phyloP scores from a whole-genome alignment of 495 filamentous ascomycete genomes.

The Daldinia caldariorum region DNA sequence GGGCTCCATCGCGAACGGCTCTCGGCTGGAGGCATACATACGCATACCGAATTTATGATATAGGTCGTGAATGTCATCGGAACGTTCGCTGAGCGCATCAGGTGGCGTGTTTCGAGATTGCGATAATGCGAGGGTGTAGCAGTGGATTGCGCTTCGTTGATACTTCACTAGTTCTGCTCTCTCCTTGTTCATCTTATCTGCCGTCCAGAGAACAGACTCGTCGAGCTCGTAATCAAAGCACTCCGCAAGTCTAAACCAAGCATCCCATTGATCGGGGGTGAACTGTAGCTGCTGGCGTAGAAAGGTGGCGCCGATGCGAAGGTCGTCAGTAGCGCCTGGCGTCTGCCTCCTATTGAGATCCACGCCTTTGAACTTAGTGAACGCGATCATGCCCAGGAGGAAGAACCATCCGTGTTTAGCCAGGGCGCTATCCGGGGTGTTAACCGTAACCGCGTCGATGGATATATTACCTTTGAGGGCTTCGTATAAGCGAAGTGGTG shows the following conservation, averaged over 20 bases:
- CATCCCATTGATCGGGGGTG: constrained; percentile 87
- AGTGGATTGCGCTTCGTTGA: constrained; percentile 89
- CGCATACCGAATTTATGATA: constrained; percentile 91
- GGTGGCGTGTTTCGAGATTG: constrained; percentile 69
- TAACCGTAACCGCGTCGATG: constrained; percentile 62
- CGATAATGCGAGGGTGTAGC: constrained; percentile 90
- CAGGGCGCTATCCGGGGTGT: constrained; percentile 62
- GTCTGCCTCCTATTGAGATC: constrained; percentile 77
- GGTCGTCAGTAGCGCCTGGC: constrained; percentile 81
- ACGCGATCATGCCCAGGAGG: constrained; percentile 83
- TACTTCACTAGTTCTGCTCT: constrained; percentile 74
- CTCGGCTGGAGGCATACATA: constrained; percentile 87
- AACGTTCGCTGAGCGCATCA: constrained; percentile 68
- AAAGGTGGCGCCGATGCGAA: constrained; percentile 83
- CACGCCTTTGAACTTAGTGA: constrained; percentile 84
- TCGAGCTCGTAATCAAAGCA: constrained; percentile 91
- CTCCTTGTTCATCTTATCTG: constrained; percentile 93
- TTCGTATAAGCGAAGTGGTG: constrained; percentile 81
- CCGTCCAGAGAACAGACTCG: constrained; percentile 91
- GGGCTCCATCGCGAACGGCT: constrained; percentile 89
- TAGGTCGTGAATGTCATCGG: constrained; percentile 77
- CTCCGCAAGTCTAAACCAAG: constrained; percentile 94
- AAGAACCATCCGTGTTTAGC: constrained; percentile 93
- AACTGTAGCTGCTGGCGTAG: constrained; percentile 88
- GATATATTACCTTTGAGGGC: constrained; percentile 79